Evolutionary conservation across 495 filamentous ascomycete genomes (phyloP), one percentile per base, ranked within the genome.

Genomic region (Aspergillus cavernicola): DNA sequence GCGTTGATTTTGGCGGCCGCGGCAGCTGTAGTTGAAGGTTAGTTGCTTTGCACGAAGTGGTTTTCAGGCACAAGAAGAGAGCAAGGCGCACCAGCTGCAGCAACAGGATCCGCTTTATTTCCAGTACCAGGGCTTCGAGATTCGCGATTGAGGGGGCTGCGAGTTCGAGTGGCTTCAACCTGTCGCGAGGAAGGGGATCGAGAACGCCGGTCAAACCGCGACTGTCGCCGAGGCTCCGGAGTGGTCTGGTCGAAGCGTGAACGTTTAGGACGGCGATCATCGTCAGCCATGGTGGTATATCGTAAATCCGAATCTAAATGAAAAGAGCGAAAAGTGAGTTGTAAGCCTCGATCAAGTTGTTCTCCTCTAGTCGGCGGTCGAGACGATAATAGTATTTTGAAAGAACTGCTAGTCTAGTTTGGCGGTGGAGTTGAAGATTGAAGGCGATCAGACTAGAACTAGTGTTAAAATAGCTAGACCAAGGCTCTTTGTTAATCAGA

Each of bases 1-100:
- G 90, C 93, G 71, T 96, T 95, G 70, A 97, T 97, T 66, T 82
- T 88, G 49, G 92, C 92, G 28, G 93, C 93, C 1, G 92, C 92
- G 42, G 90, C 91, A 67, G 90, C 91, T 93, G 63, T 65, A 37
- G 9, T 41, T 19, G 32, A 37, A 32, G 15, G 23, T 37, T 26
- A 46, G 46, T 47, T 50, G 32, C 24, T 15, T 18, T 8, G 16
- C 32, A 24, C 48, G 29, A 5, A n/a, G n/a, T n/a, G 13, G 16
- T 22, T 26, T 40, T 36, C 20, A 24, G 2, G 15, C 19, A 29
- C 4, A 24, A 32, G 28, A 7, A 53, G 2, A 24, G 23, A 35
- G 41, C 46, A 13, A n/a, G 45, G 36, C 69, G 53, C 76, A 92
- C 89, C 89, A 60, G 92, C 93, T 31, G 89, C 90, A 5, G 89